phyloP scores from a whole-genome alignment of 768 basidiomycete species.

The Dioszegia crocea region DNA sequence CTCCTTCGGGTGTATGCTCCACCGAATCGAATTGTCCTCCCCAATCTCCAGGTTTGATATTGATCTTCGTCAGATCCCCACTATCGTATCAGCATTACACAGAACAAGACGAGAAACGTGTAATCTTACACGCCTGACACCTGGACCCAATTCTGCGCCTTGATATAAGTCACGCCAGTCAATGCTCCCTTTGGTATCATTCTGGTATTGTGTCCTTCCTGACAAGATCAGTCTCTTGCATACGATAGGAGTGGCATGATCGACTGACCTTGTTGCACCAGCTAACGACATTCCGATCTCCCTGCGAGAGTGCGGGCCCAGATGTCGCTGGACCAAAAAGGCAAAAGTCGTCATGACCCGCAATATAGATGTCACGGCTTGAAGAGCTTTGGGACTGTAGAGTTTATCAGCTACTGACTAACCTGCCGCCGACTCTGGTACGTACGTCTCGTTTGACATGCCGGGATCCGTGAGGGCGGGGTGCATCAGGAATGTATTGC shows the following conservation, averaged over 20 bases:
- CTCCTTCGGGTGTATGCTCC: slow-evolving; percentile 23
- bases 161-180: slow-evolving; percentile 43
- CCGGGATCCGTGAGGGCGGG: too few relatives aligned
- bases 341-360: slow-evolving; percentile 30
- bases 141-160: slow-evolving; percentile 36
- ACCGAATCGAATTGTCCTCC: slow-evolving; percentile 41
- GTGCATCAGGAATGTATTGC: background rate
- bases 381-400: slow-evolving; percentile 5
- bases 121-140: slow-evolving; percentile 43
- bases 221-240: too few relatives aligned
- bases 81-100: slow-evolving; percentile 18
- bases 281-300: slow-evolving; percentile 26
- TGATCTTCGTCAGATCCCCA: slow-evolving; percentile 45
- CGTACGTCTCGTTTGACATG: too few relatives aligned
- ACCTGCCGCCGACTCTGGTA: too few relatives aligned
- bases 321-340: slow-evolving; percentile 30
- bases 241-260: background rate
- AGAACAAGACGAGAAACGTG: too few relatives aligned
- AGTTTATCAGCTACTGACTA: background rate
- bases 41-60: slow-evolving; percentile 30
- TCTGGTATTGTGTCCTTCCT: slow-evolving; percentile 26
- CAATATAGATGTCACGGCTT: slow-evolving; percentile 1
- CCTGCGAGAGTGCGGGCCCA: slow-evolving; percentile 13
- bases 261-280: slow-evolving; percentile 40
- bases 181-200: slow-evolving; percentile 42